Percentiles rank a stretch among this genome's conserved stretches.
phyloP scores from a whole-genome alignment of 176 grass and related monocot species.

The Bonia amplexicaulis region DNA sequence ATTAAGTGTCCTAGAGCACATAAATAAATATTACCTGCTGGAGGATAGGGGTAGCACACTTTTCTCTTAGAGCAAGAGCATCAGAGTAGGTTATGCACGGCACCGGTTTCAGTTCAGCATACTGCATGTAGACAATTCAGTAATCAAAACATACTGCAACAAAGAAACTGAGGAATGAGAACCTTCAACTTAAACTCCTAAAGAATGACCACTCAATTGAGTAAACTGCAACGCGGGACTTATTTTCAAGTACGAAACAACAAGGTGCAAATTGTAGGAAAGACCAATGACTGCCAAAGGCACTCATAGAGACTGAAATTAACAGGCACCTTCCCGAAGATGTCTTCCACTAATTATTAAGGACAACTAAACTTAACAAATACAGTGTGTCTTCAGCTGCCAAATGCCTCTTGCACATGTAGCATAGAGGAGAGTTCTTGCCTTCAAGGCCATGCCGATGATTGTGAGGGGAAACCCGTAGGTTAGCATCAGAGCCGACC shows the following conservation, averaged over 20 bases:
- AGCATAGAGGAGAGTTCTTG: slow-evolving; percentile 12
- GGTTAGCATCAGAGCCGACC: slow-evolving; percentile 91
- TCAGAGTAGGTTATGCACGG: slow-evolving; percentile 81
- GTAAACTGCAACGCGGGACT: not conserved
- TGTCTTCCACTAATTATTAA: not conserved
- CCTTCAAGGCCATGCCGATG: slow-evolving; percentile 99
- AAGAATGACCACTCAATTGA: not conserved
- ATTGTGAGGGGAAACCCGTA: slow-evolving; percentile 94
- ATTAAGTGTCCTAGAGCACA: not conserved
- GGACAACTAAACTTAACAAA: not conserved
- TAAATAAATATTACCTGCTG: slow-evolving; percentile 58
- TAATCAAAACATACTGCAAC: slow-evolving; percentile 5
- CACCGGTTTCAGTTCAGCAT: slow-evolving; percentile 95
- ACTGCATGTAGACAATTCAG: slow-evolving; percentile 51
- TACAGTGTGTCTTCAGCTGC: not conserved
- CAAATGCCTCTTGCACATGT: not conserved
- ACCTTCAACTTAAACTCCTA: not conserved
- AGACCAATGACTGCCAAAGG: not conserved
- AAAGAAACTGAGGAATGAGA: not conserved
- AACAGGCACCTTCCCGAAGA: not conserved
- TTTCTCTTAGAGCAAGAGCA: slow-evolving; percentile 81
- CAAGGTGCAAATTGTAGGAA: not conserved
- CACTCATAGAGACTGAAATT: not conserved
- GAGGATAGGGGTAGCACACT: slow-evolving; percentile 89
- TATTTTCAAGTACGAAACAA: not conserved